A percentile compares a stretch with the other conserved stretches of the same genome.
phyloP scores from a whole-genome alignment of 2,329 filamentous ascomycete species.

The Trichoderma koningii region DNA sequence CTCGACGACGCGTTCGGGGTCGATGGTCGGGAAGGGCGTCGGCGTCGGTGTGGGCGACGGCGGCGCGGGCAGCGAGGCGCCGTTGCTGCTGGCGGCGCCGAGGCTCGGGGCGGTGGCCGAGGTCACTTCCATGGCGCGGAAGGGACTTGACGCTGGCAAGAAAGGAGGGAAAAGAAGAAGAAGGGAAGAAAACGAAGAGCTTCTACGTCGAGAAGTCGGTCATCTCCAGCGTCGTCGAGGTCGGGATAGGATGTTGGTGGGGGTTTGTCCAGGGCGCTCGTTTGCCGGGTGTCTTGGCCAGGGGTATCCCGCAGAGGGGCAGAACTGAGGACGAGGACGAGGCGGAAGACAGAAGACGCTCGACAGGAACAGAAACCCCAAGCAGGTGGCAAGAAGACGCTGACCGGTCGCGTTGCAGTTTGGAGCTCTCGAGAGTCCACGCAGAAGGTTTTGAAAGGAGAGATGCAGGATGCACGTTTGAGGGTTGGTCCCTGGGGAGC shows the following conservation, averaged over 20 bases:
- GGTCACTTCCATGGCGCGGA: conserved; percentile 54
- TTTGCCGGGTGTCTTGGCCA: conserved; percentile 10
- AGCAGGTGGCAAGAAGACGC: conserved; percentile 10
- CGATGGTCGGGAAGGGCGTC: conserved; percentile 58
- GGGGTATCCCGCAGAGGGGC: conserved; percentile 9
- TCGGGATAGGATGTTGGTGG: conserved; percentile 20
- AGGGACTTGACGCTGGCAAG: not conserved
- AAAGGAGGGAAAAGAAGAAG: conserved; percentile 23
- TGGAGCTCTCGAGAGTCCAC: conserved; percentile 5
- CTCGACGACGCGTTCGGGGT: conserved; percentile 70
- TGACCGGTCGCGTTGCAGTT: not conserved
- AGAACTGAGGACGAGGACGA: not conserved
- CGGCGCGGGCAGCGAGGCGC: conserved; percentile 20
- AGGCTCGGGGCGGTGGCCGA: conserved; percentile 51
- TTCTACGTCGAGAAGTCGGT: conserved; percentile 33
- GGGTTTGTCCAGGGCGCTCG: not conserved
- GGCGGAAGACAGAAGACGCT: not conserved
- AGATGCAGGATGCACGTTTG: conserved; percentile 14
- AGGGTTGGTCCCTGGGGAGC: not conserved
- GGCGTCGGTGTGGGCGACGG: conserved; percentile 49
- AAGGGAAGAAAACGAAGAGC: conserved; percentile 22
- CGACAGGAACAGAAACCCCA: not conserved
- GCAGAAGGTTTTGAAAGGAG: conserved; percentile 7
- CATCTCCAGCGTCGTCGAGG: conserved; percentile 36
- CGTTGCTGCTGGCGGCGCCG: conserved; percentile 50